A percentile compares a stretch with the other conserved stretches of the same genome.
phyloP scores from a whole-genome alignment of 305 asterid genomes.

The Fraxinus velutina region DNA sequence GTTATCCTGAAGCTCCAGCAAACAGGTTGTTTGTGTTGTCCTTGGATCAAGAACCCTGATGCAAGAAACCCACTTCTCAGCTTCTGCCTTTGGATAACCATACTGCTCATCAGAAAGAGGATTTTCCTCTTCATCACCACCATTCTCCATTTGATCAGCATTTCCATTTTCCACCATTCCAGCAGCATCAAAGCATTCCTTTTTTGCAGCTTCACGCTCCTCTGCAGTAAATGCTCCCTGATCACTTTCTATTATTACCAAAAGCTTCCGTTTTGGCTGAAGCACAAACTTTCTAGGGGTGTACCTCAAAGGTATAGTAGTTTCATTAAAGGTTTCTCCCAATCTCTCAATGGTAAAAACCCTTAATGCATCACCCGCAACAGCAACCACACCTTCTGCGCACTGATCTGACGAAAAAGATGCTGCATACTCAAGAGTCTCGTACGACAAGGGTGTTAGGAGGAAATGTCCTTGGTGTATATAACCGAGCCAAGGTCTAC shows the following conservation, averaged over 20 bases:
- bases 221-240: constrained; percentile 95
- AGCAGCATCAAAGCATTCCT: constrained; percentile 77
- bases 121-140: constrained; percentile 77
- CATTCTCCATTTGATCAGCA: constrained; percentile 75
- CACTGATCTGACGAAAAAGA: constrained; percentile 99
- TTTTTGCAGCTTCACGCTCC: constrained; percentile 87
- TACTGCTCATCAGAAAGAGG: constrained; percentile 93
- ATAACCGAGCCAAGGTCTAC: constrained; percentile 99
- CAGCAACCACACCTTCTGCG: constrained; percentile 99
- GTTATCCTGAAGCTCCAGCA: constrained; percentile 94
- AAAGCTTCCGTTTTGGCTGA: constrained; percentile 77
- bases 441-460: constrained; percentile 89
- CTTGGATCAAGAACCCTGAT: constrained; percentile 92
- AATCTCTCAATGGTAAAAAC: constrained; percentile 95
- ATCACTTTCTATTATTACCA: constrained; percentile 89
- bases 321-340: constrained; percentile 93
- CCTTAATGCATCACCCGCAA: constrained; percentile 94
- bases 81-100: constrained; percentile 97
- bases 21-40: constrained; percentile 76
- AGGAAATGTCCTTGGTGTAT: constrained; percentile 98
- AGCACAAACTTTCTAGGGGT: constrained; percentile 92
- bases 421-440: constrained; percentile 94
- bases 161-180: constrained; percentile 77
- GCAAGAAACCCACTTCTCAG: constrained; percentile 95
- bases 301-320: constrained; percentile 82